These are phyloP conservation scores for Leptomonas seymouri DNA, from an alignment of 208 protist species.

Conservation along the genomic window DNA sequence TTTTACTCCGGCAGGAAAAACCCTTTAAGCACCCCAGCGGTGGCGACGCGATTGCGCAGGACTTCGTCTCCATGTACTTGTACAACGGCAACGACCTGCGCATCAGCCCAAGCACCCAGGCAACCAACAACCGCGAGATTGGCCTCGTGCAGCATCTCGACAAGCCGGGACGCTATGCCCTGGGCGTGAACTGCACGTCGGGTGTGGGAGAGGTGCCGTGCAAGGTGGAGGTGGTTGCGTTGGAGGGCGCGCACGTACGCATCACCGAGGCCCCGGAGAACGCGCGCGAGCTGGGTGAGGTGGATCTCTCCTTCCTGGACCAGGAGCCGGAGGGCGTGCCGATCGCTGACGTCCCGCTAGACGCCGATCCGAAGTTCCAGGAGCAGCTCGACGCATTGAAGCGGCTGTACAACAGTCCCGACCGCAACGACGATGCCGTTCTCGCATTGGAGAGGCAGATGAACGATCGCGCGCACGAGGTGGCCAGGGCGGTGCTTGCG, in stretches of 20 bases:
- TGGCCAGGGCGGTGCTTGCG: conserved; percentile 62
- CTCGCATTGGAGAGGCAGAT: conserved; percentile 62
- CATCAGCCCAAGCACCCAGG: conserved; percentile 49
- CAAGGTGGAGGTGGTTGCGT: conserved; percentile 65
- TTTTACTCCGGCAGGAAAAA: conserved; percentile 77
- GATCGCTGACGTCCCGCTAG: conserved; percentile 56
- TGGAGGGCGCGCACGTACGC: conserved; percentile 63
- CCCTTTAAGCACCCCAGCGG: conserved; percentile 53
- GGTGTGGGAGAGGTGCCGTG: conserved; percentile 61
- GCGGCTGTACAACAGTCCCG: conserved; percentile 41
- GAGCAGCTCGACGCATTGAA: conserved; percentile 52
- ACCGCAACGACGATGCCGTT: conserved; percentile 38
- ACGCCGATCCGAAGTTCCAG: conserved; percentile 56
- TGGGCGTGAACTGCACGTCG: conserved; percentile 64
- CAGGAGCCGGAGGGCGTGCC: conserved; percentile 69
- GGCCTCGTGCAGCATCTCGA: conserved; percentile 65
- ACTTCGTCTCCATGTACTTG: conserved; percentile 79
- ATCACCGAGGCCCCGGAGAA: conserved; percentile 72
- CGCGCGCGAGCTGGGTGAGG: conserved; percentile 61
- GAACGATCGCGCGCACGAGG: conserved; percentile 72
- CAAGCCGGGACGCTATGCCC: conserved; percentile 65
- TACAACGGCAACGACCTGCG: conserved; percentile 73
- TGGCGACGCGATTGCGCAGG: conserved; percentile 68
- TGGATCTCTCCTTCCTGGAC: conserved; percentile 76
- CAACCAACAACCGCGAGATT: conserved; percentile 80